Percentiles rank a stretch among this genome's conserved stretches.
phyloP scores from a whole-genome alignment of 495 filamentous ascomycete genomes.

The Terfezia claveryi region DNA sequence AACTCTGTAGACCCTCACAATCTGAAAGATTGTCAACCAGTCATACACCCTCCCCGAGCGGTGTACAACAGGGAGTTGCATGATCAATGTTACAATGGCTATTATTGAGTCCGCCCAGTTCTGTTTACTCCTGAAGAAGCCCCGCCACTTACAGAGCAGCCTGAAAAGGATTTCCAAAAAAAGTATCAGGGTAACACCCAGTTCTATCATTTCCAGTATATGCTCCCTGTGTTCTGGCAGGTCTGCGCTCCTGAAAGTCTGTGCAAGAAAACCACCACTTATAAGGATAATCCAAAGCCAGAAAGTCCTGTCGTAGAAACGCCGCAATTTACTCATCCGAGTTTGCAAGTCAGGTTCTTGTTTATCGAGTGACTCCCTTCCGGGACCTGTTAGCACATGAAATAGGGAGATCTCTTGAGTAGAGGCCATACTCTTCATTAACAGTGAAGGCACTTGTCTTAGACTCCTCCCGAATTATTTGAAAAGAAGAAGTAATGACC shows the following conservation, averaged over 20 bases:
- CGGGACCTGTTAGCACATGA: not conserved
- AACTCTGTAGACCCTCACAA: conserved; percentile 75
- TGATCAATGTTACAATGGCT: conserved; percentile 58
- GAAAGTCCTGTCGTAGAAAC: conserved; percentile 44
- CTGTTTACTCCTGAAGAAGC: conserved; percentile 45
- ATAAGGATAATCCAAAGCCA: conserved; percentile 71
- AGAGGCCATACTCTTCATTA: conserved; percentile 32
- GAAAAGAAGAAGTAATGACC: conserved; percentile 95
- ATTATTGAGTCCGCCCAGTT: conserved; percentile 67
- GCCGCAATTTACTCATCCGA: conserved; percentile 33
- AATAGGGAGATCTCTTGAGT: not conserved
- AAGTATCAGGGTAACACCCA: conserved; percentile 55
- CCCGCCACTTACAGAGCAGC: conserved; percentile 53
- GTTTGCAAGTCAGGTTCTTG: too few species aligned
- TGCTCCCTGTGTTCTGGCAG: conserved; percentile 37
- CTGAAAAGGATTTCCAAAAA: conserved; percentile 64
- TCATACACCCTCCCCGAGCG: conserved; percentile 56
- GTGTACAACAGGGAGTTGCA: conserved; percentile 65
- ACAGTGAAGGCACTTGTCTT: conserved; percentile 75
- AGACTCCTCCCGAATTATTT: conserved; percentile 94
- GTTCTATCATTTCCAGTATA: conserved; percentile 42
- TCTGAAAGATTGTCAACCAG: conserved; percentile 85
- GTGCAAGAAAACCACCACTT: conserved; percentile 47
- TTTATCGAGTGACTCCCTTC: too few species aligned
- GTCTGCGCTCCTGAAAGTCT: conserved; percentile 48